A percentile compares a stretch with the other conserved stretches of the same genome.
These are phyloP conservation scores for Drosera capensis DNA, from an alignment of 148 eudicot genomes.

Conservation along the genomic window DNA sequence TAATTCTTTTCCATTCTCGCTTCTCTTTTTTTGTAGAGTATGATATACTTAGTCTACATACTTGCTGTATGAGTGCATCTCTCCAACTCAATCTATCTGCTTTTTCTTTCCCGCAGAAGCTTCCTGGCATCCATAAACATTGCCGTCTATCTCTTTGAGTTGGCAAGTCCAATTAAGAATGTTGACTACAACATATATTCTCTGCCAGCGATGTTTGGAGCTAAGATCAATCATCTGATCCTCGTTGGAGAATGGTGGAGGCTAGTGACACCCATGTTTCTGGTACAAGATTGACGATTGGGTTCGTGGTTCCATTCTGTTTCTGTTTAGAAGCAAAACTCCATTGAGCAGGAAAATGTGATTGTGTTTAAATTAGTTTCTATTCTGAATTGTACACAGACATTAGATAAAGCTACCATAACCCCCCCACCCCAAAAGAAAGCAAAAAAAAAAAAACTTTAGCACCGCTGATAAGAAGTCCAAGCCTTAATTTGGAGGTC, in stretches of 20 bases:
- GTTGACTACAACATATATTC: conserved; percentile 48
- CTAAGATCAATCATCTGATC: conserved; percentile 73
- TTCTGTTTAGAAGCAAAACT: conserved; percentile 3
- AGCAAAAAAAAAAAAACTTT: too few species aligned
- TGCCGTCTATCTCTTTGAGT: conserved; percentile 66
- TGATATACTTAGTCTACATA: not conserved
- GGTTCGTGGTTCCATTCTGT: conserved; percentile 49
- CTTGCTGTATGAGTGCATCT: not conserved
- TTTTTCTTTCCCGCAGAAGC: conserved; percentile 38
- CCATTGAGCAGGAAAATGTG: too few species aligned
- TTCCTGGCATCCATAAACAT: conserved; percentile 47
- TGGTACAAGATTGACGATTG: conserved; percentile 73
- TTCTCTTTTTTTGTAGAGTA: not conserved
- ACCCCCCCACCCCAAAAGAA: too few species aligned
- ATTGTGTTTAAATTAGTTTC: too few species aligned
- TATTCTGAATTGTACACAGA: not conserved
- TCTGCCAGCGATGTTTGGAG: conserved; percentile 62
- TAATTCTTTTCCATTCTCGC: not conserved
- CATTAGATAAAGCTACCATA: too few species aligned
- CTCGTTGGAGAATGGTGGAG: conserved; percentile 87
- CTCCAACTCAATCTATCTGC: not conserved
- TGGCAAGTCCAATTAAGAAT: conserved; percentile 63
- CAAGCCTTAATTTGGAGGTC: too few species aligned
- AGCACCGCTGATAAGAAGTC: too few species aligned
- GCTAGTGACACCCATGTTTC: conserved; percentile 91